These are phyloP conservation scores for Trypanosoma brucei DNA, from an alignment of 208 protist genomes.

Conservation along the genomic window DNA sequence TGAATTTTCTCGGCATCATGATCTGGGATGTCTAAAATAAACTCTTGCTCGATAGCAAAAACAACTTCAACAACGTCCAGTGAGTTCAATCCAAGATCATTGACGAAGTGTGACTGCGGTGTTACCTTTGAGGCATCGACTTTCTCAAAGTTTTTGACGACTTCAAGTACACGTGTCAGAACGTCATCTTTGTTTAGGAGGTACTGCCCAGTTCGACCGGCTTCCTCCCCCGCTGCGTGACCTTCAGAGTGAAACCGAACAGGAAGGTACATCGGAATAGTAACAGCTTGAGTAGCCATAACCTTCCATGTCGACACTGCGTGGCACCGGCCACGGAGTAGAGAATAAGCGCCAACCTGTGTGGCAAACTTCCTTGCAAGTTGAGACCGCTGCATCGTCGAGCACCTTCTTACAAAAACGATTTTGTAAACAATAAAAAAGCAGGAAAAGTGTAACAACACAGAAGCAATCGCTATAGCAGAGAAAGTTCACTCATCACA, in stretches of 20 bases:
- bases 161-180: slow-evolving; percentile 91
- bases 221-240: slow-evolving; percentile 44
- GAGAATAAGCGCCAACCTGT: slow-evolving; percentile 7
- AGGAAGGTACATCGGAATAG: slow-evolving; percentile 18
- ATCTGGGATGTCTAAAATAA: slow-evolving; percentile 95
- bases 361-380: slow-evolving; percentile 16
- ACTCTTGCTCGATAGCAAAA: slow-evolving; percentile 95
- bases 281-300: slow-evolving; percentile 1
- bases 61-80: slow-evolving; percentile 95
- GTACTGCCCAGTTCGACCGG: slow-evolving; percentile 78
- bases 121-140: slow-evolving; percentile 90
- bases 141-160: slow-evolving; percentile 96
- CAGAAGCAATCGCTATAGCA: not conserved
- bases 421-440: slow-evolving; percentile 5
- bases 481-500: too few relatives aligned
- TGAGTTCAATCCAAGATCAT: slow-evolving; percentile 94
- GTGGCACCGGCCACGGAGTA: slow-evolving; percentile 5
- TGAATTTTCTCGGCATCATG: slow-evolving; percentile 95
- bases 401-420: not conserved
- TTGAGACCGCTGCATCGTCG: slow-evolving; percentile 21
- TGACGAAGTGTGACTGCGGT: slow-evolving; percentile 91
- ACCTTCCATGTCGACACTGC: slow-evolving; percentile 9
- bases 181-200: slow-evolving; percentile 92
- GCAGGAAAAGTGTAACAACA: slow-evolving; percentile 7
- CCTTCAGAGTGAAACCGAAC: slow-evolving; percentile 52